Evolutionary conservation across 1,284 basidiomycete genomes (phyloP).

Genomic region (Pyrrhoderma lamaoense): DNA sequence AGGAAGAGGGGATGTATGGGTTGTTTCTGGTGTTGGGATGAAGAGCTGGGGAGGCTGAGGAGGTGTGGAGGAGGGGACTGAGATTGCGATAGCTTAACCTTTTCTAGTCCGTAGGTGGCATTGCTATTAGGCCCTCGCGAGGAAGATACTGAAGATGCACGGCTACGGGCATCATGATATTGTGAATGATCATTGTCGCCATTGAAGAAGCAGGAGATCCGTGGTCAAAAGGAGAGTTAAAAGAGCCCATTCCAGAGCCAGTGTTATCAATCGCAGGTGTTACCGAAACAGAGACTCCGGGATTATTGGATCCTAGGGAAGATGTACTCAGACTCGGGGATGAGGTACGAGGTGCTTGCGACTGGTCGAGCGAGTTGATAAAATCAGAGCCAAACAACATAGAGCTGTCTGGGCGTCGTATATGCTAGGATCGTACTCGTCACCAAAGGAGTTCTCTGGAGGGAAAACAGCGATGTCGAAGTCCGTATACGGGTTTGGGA

Average conservation of each 20-base stretch:
- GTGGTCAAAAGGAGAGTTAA: constrained; percentile 38
- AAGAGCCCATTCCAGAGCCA: constrained; percentile 5
- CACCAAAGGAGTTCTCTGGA: constrained; percentile 29
- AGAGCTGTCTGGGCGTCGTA: constrained; percentile 51
- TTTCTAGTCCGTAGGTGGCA: constrained; percentile 34
- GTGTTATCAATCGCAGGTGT: constrained; percentile 32
- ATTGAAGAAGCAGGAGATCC: constrained; percentile 56
- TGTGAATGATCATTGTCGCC: constrained; percentile 29
- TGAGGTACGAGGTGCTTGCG: constrained; percentile 11
- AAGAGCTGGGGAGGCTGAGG: constrained; percentile 64
- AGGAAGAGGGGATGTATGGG: constrained; percentile 10
- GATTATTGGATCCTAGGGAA: constrained; percentile 19
- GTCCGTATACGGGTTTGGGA: constrained; percentile 52
- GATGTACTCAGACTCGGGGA: constrained; percentile 15
- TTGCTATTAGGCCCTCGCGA: constrained; percentile 35
- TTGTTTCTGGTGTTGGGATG: constrained; percentile 31
- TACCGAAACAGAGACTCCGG: constrained; percentile 36
- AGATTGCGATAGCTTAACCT: constrained; percentile 4
- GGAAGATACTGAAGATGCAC: constrained; percentile 62
- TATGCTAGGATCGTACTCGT: constrained; percentile 60
- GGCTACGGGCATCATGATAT: constrained; percentile 40
- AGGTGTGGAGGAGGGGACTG: constrained; percentile 43
- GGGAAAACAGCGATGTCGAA: constrained; percentile 40
- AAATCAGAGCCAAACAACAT: constrained; percentile 54
- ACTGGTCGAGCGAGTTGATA: constrained; percentile 30